These are phyloP conservation scores for Thymus quinquecostatus DNA, from an alignment of 257 asterid genomes.

Conservation along the genomic window DNA sequence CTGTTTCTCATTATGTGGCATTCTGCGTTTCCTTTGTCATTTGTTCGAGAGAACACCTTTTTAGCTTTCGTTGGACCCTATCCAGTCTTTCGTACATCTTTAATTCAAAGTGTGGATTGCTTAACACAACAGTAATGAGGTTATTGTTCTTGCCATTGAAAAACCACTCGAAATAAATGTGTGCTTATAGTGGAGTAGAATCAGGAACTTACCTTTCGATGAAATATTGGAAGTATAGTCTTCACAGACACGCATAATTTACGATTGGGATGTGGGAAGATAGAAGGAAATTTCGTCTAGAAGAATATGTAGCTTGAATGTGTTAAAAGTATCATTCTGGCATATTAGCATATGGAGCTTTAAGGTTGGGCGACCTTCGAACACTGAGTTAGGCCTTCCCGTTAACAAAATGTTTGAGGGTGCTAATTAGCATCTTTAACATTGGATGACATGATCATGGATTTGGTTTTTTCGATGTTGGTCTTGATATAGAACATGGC, in stretches of 20 bases:
- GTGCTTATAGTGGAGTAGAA: slow-evolving; percentile 17
- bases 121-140: background rate
- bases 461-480: background rate
- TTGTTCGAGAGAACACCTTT: background rate
- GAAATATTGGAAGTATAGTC: background rate
- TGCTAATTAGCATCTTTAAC: slow-evolving; percentile 15
- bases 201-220: slow-evolving; percentile 12
- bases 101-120: background rate
- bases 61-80: background rate
- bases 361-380: background rate
- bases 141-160: background rate
- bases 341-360: background rate
- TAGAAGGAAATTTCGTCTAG: background rate
- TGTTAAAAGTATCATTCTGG: background rate
- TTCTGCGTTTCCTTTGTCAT: background rate
- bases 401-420: background rate
- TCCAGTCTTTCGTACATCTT: background rate
- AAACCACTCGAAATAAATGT: background rate
- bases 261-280: background rate
- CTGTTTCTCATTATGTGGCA: background rate
- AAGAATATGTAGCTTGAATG: background rate
- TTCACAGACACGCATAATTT: background rate
- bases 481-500: slow-evolving; percentile 2
- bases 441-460: slow-evolving; percentile 17
- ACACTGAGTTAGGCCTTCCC: background rate